phyloP scores from a whole-genome alignment of 2,329 filamentous ascomycete genomes.

The Dactylellina haptotyla region DNA sequence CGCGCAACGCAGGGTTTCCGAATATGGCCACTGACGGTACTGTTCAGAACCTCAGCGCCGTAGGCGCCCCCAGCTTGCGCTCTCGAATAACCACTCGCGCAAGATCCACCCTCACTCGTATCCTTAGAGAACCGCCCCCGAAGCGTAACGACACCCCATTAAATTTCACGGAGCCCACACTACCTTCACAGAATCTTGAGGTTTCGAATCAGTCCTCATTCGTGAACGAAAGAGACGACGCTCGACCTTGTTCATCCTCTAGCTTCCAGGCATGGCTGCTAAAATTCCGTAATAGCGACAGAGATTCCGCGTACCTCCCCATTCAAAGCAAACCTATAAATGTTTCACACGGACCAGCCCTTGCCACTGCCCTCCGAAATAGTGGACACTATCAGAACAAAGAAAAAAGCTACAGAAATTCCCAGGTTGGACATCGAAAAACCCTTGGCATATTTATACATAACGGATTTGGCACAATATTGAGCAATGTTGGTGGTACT shows the following conservation, averaged over 20 bases:
- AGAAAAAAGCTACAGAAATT: conserved; percentile 8
- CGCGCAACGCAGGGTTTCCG: no score
- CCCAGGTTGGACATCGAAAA: conserved; percentile 4
- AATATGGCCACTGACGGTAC: background rate
- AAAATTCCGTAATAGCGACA: conserved; percentile 18
- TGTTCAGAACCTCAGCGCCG: background rate
- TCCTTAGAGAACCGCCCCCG: conserved; percentile 40
- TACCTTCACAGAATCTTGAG: background rate
- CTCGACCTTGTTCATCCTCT: background rate
- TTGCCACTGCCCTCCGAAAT: background rate
- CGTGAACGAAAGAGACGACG: background rate
- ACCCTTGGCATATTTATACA: conserved; percentile 29
- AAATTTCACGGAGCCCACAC: conserved; percentile 29
- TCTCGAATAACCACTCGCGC: conserved; percentile 34
- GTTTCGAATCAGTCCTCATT: background rate
- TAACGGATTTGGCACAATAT: conserved; percentile 26
- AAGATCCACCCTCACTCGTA: conserved; percentile 31
- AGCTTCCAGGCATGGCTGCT: conserved; percentile 19
- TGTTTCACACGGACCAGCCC: conserved; percentile 1
- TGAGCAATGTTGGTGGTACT: conserved; percentile 5
- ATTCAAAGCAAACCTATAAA: conserved; percentile 21
- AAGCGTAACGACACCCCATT: conserved; percentile 50
- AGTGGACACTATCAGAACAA: conserved; percentile 8
- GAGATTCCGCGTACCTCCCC: background rate
- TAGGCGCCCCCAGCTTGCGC: conserved; percentile 2